Evolutionary conservation across 2,329 filamentous ascomycete genomes (phyloP), one percentile per base, ranked within the genome.

Genomic region (Penicillium italicum): DNA sequence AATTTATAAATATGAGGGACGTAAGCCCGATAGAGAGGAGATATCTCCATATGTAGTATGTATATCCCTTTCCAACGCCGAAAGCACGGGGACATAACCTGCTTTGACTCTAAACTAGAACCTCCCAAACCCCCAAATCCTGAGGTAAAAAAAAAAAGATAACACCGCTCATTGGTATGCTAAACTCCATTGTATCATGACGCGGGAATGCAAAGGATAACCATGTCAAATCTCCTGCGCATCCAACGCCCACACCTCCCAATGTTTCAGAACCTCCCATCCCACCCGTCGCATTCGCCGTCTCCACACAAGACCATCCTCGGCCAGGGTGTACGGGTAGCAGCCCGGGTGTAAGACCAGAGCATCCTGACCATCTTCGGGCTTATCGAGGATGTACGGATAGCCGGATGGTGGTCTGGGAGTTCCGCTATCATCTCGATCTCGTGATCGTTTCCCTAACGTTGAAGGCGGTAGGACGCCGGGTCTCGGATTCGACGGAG

Each of bases 181-280:
- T 20, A 30, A 50, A 54, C 37, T 54, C 51, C 45, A 28, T 38
- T 22, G 22, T 48, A 33, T 33, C 20, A 12, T 34, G 34, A 51
- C 38, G 38, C 37, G 5, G 41, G 26, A 50, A 40, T 4, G 24
- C 12, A 42, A 24, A 11, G 20, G 9, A 37, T 7, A 26, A 24
- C 8, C 20, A 45, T 49, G 5, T 55, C 46, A 61, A 34, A 65
- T 63, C 46, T 77, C 74, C 62, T 74, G 69, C 7, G 70, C 63
- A 61, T 78, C 76, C 57, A 77, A 62, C 8, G 67, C 71, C 74
- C 75, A 78, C 18, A 78, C 73, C 53, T 77, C 76, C 70, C 75
- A 76, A 40, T 74, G 58, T 50, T 73, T 69, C 14, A 77, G 60
- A 5, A 74, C 70, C 5, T 77, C 72, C 72, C 74, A 76, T 6